Evolutionary conservation across 2,329 filamentous ascomycete species (phyloP).

Genomic region (Penicillium brasilianum): DNA sequence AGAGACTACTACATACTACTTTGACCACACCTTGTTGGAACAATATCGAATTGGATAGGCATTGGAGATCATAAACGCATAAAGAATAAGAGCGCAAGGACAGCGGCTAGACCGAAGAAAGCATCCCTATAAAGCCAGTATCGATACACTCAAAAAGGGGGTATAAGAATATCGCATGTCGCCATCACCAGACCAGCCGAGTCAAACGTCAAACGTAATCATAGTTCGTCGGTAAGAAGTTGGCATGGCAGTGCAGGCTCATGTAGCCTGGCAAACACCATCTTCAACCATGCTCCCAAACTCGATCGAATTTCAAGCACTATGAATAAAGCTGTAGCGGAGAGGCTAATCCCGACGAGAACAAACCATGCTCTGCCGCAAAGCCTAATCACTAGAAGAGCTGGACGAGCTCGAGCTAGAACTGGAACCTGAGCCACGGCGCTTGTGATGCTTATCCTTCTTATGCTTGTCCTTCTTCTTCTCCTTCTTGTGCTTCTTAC

Average conservation of each 20-base stretch:
- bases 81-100: neutral
- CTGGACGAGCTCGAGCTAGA: slow-evolving; percentile 27
- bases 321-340: neutral
- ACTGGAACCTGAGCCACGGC: slow-evolving; percentile 20
- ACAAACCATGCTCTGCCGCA: no score
- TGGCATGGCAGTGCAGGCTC: neutral
- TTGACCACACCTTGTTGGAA: neutral
- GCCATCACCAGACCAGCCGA: slow-evolving; percentile 5
- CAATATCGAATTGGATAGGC: neutral
- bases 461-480: slow-evolving; percentile 26
- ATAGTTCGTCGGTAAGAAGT: neutral
- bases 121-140: neutral
- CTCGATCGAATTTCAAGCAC: neutral
- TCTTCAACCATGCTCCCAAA: neutral
- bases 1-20: neutral
- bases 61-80: neutral
- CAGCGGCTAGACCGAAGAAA: neutral
- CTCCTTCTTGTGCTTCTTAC: slow-evolving; percentile 25
- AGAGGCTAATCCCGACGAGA: neutral
- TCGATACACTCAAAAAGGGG: neutral
- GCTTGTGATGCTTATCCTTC: slow-evolving; percentile 26
- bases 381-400: neutral
- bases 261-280: neutral
- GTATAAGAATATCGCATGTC: neutral
- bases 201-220: neutral